Evolutionary conservation across 1,284 basidiomycete genomes (phyloP), one percentile per base, ranked within the genome.

Genomic region (Phlebopus sp.): DNA sequence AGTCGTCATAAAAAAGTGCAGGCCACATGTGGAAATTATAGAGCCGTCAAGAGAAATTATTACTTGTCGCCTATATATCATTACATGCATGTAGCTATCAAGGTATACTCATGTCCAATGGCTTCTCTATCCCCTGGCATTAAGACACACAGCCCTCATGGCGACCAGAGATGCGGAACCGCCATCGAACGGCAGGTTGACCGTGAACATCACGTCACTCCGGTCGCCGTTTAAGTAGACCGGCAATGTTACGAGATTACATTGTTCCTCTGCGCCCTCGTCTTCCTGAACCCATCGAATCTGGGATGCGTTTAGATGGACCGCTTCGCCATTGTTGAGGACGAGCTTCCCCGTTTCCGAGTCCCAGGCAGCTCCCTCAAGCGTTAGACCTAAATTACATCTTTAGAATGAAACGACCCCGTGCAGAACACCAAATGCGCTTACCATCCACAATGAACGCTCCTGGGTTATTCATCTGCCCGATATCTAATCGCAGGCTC

Each of bases 211-310:
- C 37, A 95, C 87, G 60, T 92, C 89, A 60, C 83, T 89, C 35
- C 94, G 81, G 66, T 97, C 94, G 52, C 79, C 78, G 69, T 97
- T 96, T 63, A 97, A 78, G 67, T 97, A 97, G 31, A 97, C 89
- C 0, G 94, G 93, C 18, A 97, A 69, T 57, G 87, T 90, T 62
- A 92, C 88, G 44, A 78, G 50, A 29, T 72, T 73, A 19, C 55
- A 55, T 25, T 51, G 58, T 43, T 61, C 48, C 30, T 62, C 54
- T 5, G 58, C 57, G 6, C 62, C 62, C 2, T 70, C 58, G 37
- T 81, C 79, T 35, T 86, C 82, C 61, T 89, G 81, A n/a, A 90
- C 80, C 93, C 93, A 96, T 45, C 84, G 81, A 37, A 97, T 73
- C 61, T 91, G 87, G 3, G 89, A 93, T 10, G 90, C 76, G 43